Evolutionary conservation across 2,329 filamentous ascomycete genomes (phyloP), one percentile per base, ranked within the genome.

Genomic region (Xylaria sp.): DNA sequence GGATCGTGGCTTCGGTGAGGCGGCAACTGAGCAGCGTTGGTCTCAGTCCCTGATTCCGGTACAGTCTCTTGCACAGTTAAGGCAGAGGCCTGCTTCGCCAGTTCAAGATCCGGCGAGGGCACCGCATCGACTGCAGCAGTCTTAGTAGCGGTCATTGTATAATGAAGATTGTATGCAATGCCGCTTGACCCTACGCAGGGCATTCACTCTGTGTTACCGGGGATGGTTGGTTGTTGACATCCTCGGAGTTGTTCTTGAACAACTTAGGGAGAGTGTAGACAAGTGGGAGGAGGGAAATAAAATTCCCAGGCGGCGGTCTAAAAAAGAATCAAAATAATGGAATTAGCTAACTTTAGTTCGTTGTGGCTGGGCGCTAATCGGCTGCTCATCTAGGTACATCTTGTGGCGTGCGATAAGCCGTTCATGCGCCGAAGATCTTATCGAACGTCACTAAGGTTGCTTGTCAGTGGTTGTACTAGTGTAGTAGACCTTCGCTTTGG

Each of bases 1-100:
- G 92, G 89, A 76, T 92, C 87, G 80, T 94, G 91, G 25, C 91
- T 93, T 73, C 90, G 89, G 76, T 92, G 88, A 44, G 90, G 80
- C 64, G 88, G 86, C 37, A 87, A 59, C 44, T 79, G 76, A 13
- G 78, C 67, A 54, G 65, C 51, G 41, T 69, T 44, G n/a, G 63
- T 54, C 44, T 62, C 65, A 15, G 60, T n/a, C 23, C 34, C 60
- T n/a, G 60, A 46, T 37, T 64, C 63, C 3, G 61, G 48, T 12
- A 59, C 56, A 0, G 71, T 70, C 51, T 76, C 74, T 65, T 77
- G 74, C 61, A 78, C 71, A 44, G 74, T 75, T 59, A 78, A 69
- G 60, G 75, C 72, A 15, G 76, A 71, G 48, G 74, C 67, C 72
- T 77, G 71, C 50, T 75, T 71, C 25, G 68, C 71, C 68, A 79